phyloP scores from a whole-genome alignment of 805 yeast genomes.

The Candida nemodendra region DNA sequence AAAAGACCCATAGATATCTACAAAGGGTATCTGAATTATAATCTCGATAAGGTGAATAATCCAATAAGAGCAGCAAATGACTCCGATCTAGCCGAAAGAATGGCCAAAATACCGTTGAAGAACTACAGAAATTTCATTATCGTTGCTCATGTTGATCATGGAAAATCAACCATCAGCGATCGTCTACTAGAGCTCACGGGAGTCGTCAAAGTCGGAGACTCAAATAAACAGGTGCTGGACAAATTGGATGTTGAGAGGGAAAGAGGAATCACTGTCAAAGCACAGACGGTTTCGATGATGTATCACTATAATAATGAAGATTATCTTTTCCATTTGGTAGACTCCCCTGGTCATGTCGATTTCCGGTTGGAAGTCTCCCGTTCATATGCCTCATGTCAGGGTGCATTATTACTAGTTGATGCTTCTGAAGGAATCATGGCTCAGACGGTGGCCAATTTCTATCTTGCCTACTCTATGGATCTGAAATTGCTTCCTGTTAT shows the following conservation, averaged over 20 bases:
- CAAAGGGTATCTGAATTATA: slow-evolving; percentile 28
- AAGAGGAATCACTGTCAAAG: slow-evolving; percentile 95
- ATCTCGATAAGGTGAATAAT: slow-evolving; percentile 27
- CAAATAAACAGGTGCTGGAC: slow-evolving; percentile 82
- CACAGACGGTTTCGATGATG: slow-evolving; percentile 95
- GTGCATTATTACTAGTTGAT: slow-evolving; percentile 86
- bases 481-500: slow-evolving; percentile 83
- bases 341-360: slow-evolving; percentile 98
- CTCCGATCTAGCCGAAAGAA: slow-evolving; percentile 40
- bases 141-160: slow-evolving; percentile 91
- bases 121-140: slow-evolving; percentile 88
- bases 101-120: slow-evolving; percentile 76
- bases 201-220: slow-evolving; percentile 69
- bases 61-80: slow-evolving; percentile 24
- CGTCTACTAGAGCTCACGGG: slow-evolving; percentile 84
- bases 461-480: slow-evolving; percentile 82
- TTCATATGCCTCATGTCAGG: slow-evolving; percentile 95
- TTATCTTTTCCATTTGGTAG: slow-evolving; percentile 85
- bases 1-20: slow-evolving; percentile 14
- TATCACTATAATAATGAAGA: slow-evolving; percentile 67
- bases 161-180: slow-evolving; percentile 87
- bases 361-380: slow-evolving; percentile 91
- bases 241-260: slow-evolving; percentile 93
- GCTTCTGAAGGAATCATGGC: slow-evolving; percentile 98
- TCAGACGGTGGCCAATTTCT: slow-evolving; percentile 97